A percentile compares a stretch with the other conserved stretches of the same genome.
These are phyloP conservation scores for Podospora bellae-mahoneyi DNA, from an alignment of 495 filamentous ascomycete genomes.

Conservation along the genomic window DNA sequence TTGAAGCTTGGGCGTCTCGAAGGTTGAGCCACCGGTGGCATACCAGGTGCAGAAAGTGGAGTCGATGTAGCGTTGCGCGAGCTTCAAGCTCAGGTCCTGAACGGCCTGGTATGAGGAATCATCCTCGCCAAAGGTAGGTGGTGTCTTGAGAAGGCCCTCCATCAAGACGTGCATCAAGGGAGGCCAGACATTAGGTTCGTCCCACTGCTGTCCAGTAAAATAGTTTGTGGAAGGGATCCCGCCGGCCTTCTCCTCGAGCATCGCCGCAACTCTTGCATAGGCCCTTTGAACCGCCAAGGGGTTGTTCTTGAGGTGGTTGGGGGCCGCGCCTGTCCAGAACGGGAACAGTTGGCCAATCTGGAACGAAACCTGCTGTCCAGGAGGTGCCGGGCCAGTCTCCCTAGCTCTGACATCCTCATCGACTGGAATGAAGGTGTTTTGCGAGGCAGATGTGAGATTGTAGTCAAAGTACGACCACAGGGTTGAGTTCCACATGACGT, in stretches of 20 bases:
- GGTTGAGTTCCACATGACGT: conserved; percentile 48
- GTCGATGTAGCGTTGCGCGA: conserved; percentile 50
- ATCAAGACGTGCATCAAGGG: conserved; percentile 47
- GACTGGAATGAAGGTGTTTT: conserved; percentile 39
- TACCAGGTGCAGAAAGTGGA: conserved; percentile 52
- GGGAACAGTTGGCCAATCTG: conserved; percentile 46
- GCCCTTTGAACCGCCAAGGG: conserved; percentile 44
- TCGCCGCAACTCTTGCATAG: conserved; percentile 35
- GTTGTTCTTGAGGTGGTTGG: conserved; percentile 40
- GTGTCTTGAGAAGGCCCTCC: conserved; percentile 46
- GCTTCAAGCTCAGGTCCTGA: conserved; percentile 37
- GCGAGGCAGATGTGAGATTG: conserved; percentile 44
- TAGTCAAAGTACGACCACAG: conserved; percentile 50
- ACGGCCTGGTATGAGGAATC: conserved; percentile 43
- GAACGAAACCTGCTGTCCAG: conserved; percentile 43
- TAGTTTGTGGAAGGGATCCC: conserved; percentile 46
- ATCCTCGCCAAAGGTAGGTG: conserved; percentile 42
- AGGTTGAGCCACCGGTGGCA: conserved; percentile 47
- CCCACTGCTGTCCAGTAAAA: conserved; percentile 50
- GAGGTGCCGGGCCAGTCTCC: conserved; percentile 34
- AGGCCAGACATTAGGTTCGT: conserved; percentile 53
- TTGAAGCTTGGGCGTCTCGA: conserved; percentile 39
- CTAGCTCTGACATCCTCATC: conserved; percentile 35
- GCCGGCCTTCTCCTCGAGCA: conserved; percentile 39
- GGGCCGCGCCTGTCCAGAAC: conserved; percentile 52